Evolutionary conservation across 805 yeast species (phyloP).

Genomic region (Zygotorulaspora sp.): DNA sequence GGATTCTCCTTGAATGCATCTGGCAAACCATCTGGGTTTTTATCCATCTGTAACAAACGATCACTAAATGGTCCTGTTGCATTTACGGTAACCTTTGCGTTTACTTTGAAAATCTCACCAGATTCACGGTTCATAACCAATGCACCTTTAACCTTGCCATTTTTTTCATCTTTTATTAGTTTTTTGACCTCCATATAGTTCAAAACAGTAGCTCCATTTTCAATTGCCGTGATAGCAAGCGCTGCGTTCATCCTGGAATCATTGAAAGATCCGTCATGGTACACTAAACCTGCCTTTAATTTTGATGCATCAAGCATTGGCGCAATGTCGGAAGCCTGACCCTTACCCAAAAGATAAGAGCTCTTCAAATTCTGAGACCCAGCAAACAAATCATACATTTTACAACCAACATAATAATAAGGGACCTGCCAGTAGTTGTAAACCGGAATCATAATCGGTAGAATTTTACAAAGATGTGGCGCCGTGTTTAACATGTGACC

Average conservation of each 20-base stretch:
- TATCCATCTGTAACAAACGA: conserved; percentile 79
- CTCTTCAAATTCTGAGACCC: conserved; percentile 80
- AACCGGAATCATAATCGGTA: conserved; percentile 95
- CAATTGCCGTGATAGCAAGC: conserved; percentile 78
- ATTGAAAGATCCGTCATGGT: conserved; percentile 93
- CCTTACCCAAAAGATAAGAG: conserved; percentile 66
- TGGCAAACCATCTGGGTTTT: conserved; percentile 59
- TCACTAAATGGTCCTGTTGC: conserved; percentile 96
- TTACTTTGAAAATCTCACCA: conserved; percentile 55
- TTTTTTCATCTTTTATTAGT: conserved; percentile 57
- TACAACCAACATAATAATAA: conserved; percentile 86
- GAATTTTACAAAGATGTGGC: conserved; percentile 79
- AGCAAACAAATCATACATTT: conserved; percentile 88
- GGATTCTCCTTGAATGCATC: conserved; percentile 38
- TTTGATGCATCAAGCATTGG: conserved; percentile 79
- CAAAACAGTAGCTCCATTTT: conserved; percentile 82
- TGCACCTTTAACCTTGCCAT: conserved; percentile 67
- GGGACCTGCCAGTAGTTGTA: conserved; percentile 96
- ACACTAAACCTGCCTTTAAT: conserved; percentile 85
- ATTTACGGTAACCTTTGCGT: conserved; percentile 73
- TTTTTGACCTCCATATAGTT: conserved; percentile 82
- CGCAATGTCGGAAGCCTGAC: conserved; percentile 64
- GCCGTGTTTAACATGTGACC: conserved; percentile 84
- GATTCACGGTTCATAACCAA: conserved; percentile 68
- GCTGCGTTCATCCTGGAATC: conserved; percentile 88